A percentile compares a stretch with the other conserved stretches of the same genome.
Conservation (phyloP, 495 filamentous ascomycete species). For the Hyaloscypha finlandica region DNA sequence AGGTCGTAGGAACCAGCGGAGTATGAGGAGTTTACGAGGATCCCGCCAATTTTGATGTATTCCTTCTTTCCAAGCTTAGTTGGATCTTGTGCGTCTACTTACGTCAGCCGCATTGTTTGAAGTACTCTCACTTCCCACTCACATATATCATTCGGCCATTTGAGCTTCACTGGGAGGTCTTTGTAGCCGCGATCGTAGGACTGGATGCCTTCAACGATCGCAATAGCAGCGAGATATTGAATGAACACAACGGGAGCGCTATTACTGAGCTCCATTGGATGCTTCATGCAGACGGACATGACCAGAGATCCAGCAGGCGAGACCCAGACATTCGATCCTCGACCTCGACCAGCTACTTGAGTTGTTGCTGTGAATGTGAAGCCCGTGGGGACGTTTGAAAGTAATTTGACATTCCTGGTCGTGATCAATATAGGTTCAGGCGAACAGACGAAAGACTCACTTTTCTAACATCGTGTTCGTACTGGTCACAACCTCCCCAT, state of each 20-base stretch:
- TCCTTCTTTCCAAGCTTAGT: conserved; percentile 55
- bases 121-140: conserved; percentile 10
- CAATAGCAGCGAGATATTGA: conserved; percentile 89
- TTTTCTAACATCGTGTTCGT: conserved; percentile 96
- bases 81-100: conserved; percentile 71
- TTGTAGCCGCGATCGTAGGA: conserved; percentile 76
- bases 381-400: conserved; percentile 75
- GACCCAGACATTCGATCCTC: conserved; percentile 93
- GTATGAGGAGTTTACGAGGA: conserved; percentile 88
- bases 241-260: conserved; percentile 89
- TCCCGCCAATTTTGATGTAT: conserved; percentile 92
- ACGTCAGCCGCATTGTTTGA: neutral
- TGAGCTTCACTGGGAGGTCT: conserved; percentile 77
- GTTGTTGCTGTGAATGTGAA: conserved; percentile 90
- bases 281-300: conserved; percentile 83
- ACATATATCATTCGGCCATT: conserved; percentile 97
- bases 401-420: conserved; percentile 71
- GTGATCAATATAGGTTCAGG: neutral
- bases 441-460: conserved; percentile 44
- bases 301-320: conserved; percentile 85
- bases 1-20: conserved; percentile 76
- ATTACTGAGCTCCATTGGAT: conserved; percentile 67
- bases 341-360: conserved; percentile 88
- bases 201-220: conserved; percentile 84
- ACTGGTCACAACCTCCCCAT: conserved; percentile 91